Evolutionary conservation across 768 basidiomycete genomes (phyloP), one percentile per base, ranked within the genome.

Genomic region (Termitomyces titanicus): DNA sequence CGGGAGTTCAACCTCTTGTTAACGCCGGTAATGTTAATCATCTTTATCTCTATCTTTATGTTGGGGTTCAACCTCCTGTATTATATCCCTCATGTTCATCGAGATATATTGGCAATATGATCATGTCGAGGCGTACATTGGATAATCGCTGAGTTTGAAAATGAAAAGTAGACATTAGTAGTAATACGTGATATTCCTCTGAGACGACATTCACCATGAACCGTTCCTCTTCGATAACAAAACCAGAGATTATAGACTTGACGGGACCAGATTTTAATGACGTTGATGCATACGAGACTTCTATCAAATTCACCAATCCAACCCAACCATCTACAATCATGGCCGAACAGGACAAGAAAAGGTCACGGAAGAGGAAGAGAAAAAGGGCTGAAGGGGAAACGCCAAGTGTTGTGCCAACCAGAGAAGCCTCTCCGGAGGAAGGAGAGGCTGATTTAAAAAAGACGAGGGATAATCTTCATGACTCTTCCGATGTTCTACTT

Each of bases 241-340:
- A n/a, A 29, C 55, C 51, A 40, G 69, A 70, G 54, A 64, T 73
- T 31, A 73, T 73, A 48, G 73, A 74, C 57, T 67, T 73, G 20
- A 73, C 72, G 3, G 52, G 53, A 9, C 34, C 54, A 10, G 53
- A 51, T 37, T 24, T 38, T 53, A 38, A 46, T 39, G 33, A 18
- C 51, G n/a, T 49, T 15, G 54, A 56, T 17, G 34, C 50, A 27
- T 48, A 53, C 17, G 47, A 44, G 15, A 27, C 35, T 7, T n/a
- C 27, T 25, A n/a, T 10, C 2, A 42, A 27, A 29, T 0, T 24
- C 24, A 45, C 22, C 12, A 33, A 27, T 9, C 5, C 47, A 2
- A 17, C 25, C 9, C 29, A 29, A 18, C 22, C 53, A 35, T 11
- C 25, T 27, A 18, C 31, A 44, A 18, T 5, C 27, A 31, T 12